Conservation (phyloP, 768 basidiomycete genomes). For the Calocera viscosa region DNA sequence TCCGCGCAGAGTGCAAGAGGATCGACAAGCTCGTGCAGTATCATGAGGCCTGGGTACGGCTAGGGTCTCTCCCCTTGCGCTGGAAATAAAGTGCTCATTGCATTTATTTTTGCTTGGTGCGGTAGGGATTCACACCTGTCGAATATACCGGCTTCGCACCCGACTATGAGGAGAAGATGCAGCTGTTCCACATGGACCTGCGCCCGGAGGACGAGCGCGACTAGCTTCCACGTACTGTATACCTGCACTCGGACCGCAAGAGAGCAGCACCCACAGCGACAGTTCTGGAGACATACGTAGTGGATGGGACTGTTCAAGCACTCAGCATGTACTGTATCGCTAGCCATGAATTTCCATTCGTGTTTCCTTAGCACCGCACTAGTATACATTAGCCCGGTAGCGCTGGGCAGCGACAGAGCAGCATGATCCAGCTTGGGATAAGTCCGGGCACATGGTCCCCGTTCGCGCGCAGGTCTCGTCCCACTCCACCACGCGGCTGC, state of each 20-base stretch:
- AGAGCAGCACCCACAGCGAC: no score
- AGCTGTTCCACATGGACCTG: slow-evolving; percentile 5
- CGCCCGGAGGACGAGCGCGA: neutral
- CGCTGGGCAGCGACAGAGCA: neutral
- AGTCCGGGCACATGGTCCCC: no score
- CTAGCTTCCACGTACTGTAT: no score
- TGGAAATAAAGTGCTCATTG: neutral
- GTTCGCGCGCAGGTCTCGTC: no score
- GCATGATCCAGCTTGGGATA: neutral
- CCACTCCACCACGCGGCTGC: no score
- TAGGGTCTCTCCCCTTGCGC: no score
- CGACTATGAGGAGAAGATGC: slow-evolving; percentile 6
- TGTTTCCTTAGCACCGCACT: no score
- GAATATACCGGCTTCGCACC: neutral
- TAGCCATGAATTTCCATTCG: neutral
- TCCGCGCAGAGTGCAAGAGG: neutral
- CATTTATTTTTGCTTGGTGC: no score
- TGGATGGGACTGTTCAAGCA: no score
- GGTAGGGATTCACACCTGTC: neutral
- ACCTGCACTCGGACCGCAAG: no score
- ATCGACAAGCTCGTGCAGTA: neutral
- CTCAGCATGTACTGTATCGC: neutral
- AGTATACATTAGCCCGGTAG: no score
- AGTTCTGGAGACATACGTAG: no score
- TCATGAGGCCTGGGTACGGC: neutral